Conservation (phyloP, 2,329 filamentous ascomycete genomes). For the Aspergillus pseudoglaucus region DNA sequence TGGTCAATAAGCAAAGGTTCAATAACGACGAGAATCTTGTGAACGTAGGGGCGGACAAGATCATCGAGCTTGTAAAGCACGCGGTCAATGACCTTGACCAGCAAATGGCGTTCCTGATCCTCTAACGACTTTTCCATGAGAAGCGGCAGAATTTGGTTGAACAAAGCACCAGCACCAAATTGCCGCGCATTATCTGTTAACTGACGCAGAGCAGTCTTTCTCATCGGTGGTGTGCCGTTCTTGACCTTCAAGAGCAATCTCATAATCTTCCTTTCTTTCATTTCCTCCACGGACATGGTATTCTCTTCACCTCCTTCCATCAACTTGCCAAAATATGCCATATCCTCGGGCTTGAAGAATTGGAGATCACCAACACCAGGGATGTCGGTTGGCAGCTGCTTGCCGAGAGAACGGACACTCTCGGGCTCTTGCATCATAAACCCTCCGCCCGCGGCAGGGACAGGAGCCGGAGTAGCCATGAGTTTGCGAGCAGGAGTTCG, state of each 20-base stretch:
- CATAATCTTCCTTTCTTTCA: slow-evolving; percentile 99
- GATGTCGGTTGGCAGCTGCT: slow-evolving; percentile 90
- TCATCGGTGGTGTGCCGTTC: slow-evolving; percentile 97
- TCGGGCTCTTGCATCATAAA: slow-evolving; percentile 98
- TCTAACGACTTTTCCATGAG: slow-evolving; percentile 98
- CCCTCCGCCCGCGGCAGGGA: slow-evolving; percentile 57
- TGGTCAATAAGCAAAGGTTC: slow-evolving; percentile 98
- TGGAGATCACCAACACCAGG: slow-evolving; percentile 92
- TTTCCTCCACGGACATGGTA: slow-evolving; percentile 80
- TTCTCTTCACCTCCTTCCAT: slow-evolving; percentile 93
- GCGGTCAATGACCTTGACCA: slow-evolving; percentile 98
- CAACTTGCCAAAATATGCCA: slow-evolving; percentile 97
- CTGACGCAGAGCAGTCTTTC: slow-evolving; percentile 94
- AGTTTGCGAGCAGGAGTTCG: slow-evolving; percentile 70
- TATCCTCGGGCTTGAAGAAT: slow-evolving; percentile 98
- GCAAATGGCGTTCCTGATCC: slow-evolving; percentile 93
- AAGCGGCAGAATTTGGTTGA: slow-evolving; percentile 93
- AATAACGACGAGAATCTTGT: slow-evolving; percentile 98
- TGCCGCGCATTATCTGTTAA: slow-evolving; percentile 95
- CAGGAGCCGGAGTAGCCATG: slow-evolving; percentile 64
- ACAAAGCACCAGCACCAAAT: slow-evolving; percentile 88
- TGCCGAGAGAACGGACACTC: slow-evolving; percentile 72
- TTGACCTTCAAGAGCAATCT: slow-evolving; percentile 93
- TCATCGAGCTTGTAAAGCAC: slow-evolving; percentile 98
- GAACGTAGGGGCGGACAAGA: slow-evolving; percentile 88